These are phyloP conservation scores for Cryphonectria naterciae DNA, from an alignment of 2,329 filamentous ascomycete genomes.

Conservation along the genomic window DNA sequence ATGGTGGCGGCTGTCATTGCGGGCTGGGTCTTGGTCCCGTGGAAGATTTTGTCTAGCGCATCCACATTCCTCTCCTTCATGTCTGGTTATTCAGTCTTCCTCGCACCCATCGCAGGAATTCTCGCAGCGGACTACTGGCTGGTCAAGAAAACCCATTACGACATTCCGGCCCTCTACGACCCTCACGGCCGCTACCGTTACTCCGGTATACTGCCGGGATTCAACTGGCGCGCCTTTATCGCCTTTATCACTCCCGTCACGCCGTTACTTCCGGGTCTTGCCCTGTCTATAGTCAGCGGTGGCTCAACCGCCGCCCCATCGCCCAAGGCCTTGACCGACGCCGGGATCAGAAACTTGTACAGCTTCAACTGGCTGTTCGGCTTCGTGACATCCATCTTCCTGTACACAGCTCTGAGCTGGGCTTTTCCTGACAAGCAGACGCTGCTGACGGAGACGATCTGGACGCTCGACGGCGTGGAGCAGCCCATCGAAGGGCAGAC, in stretches of 20 bases:
- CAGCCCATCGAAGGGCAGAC: constrained; percentile 27
- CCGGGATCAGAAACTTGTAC: constrained; percentile 36
- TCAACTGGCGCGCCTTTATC: constrained; percentile 41
- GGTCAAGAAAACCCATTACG: constrained; percentile 39
- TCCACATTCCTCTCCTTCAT: constrained; percentile 54
- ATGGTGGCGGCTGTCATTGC: constrained; percentile 58
- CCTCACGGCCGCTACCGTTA: constrained; percentile 46
- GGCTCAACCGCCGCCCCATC: background rate
- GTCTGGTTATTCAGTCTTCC: constrained; percentile 44
- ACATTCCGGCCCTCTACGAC: constrained; percentile 48
- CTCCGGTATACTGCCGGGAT: constrained; percentile 31
- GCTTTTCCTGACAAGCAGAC: constrained; percentile 55
- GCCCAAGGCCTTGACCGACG: constrained; percentile 28
- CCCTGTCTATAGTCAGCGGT: constrained; percentile 14
- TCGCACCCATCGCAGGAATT: constrained; percentile 44
- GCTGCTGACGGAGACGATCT: constrained; percentile 47
- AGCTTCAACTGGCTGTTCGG: constrained; percentile 39
- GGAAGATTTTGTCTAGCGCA: constrained; percentile 58
- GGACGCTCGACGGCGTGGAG: constrained; percentile 38
- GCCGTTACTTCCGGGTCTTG: constrained; percentile 34
- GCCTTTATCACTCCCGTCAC: constrained; percentile 36
- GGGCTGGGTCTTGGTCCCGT: constrained; percentile 58
- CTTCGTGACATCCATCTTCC: constrained; percentile 49
- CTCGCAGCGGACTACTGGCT: constrained; percentile 41
- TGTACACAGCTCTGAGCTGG: constrained; percentile 57